A percentile compares a stretch with the other conserved stretches of the same genome.
phyloP scores from a whole-genome alignment of 1,284 basidiomycete species.

The Microbotryum violaceum region DNA sequence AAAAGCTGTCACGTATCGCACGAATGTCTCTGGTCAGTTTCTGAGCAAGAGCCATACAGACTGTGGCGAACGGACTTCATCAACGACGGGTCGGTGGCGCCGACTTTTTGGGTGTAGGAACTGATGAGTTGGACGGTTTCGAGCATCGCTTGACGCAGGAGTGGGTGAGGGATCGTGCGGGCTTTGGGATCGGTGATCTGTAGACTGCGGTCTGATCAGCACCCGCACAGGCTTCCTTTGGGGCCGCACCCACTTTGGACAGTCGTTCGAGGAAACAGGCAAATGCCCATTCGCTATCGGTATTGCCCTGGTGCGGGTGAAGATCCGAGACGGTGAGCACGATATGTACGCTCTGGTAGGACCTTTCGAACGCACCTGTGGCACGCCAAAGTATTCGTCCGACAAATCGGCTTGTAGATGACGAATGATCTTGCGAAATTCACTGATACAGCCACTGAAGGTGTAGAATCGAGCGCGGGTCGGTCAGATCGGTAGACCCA shows the following conservation, averaged over 20 bases:
- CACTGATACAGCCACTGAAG: slow-evolving; percentile 52
- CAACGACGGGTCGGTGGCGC: slow-evolving; percentile 44
- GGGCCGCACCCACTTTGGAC: slow-evolving; percentile 56
- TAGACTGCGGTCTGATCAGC: neutral
- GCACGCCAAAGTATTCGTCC: no score
- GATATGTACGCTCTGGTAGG: no score
- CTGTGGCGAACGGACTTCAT: slow-evolving; percentile 41
- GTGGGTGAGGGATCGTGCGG: slow-evolving; percentile 55
- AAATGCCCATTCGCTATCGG: slow-evolving; percentile 90
- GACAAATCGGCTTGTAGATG: slow-evolving; percentile 54
- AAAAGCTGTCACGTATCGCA: slow-evolving; percentile 70
- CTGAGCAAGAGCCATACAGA: neutral
- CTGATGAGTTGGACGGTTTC: slow-evolving; percentile 76
- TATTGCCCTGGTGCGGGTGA: slow-evolving; percentile 78
- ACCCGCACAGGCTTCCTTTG: neutral
- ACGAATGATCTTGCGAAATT: slow-evolving; percentile 73
- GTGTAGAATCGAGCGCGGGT: slow-evolving; percentile 12
- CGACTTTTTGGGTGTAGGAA: slow-evolving; percentile 61
- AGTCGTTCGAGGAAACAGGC: slow-evolving; percentile 60
- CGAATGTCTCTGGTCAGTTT: neutral
- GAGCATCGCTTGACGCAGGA: slow-evolving; percentile 70
- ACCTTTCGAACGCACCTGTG: no score
- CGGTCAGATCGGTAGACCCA: neutral
- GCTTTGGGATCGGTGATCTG: slow-evolving; percentile 75
- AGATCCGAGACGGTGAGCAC: no score